Evolutionary conservation across 495 filamentous ascomycete genomes (phyloP).

Genomic region (Cercophora scortea): DNA sequence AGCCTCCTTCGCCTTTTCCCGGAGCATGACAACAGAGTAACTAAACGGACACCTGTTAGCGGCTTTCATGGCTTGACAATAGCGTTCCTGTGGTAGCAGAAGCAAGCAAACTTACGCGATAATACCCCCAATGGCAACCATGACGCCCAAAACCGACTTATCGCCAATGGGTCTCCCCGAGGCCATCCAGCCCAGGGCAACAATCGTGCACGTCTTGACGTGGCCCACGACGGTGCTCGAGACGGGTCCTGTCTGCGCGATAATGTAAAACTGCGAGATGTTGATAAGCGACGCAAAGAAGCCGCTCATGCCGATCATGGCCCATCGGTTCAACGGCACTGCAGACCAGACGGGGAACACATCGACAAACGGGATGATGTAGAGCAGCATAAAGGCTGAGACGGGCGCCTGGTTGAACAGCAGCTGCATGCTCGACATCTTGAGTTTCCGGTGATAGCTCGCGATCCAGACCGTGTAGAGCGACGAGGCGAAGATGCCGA

Average conservation of each 20-base stretch:
- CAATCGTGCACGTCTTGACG: slow-evolving; percentile 53
- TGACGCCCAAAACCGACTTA: slow-evolving; percentile 43
- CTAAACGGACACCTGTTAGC: slow-evolving; percentile 16
- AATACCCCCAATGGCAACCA: slow-evolving; percentile 48
- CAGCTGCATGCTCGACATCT: slow-evolving; percentile 64
- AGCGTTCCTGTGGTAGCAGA: not conserved
- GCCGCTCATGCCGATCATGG: slow-evolving; percentile 51
- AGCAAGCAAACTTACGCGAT: slow-evolving; percentile 29
- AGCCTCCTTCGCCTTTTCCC: slow-evolving; percentile 17
- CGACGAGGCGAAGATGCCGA: slow-evolving; percentile 56
- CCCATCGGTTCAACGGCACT: slow-evolving; percentile 42
- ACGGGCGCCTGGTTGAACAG: slow-evolving; percentile 65
- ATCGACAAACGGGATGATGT: slow-evolving; percentile 59
- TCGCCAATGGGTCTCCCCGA: slow-evolving; percentile 45
- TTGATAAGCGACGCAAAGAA: slow-evolving; percentile 62
- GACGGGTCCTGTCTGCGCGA: slow-evolving; percentile 60
- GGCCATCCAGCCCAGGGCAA: slow-evolving; percentile 48
- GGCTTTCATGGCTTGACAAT: too few relatives aligned
- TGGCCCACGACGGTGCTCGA: slow-evolving; percentile 68
- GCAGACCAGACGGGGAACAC: slow-evolving; percentile 47
- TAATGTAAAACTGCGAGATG: slow-evolving; percentile 68
- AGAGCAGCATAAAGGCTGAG: slow-evolving; percentile 54
- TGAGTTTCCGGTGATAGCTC: slow-evolving; percentile 56
- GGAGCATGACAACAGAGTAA: slow-evolving; percentile 46
- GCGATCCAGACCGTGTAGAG: slow-evolving; percentile 66